Evolutionary conservation across 2,329 filamentous ascomycete genomes (phyloP).

Genomic region (Akanthomyces muscarius): DNA sequence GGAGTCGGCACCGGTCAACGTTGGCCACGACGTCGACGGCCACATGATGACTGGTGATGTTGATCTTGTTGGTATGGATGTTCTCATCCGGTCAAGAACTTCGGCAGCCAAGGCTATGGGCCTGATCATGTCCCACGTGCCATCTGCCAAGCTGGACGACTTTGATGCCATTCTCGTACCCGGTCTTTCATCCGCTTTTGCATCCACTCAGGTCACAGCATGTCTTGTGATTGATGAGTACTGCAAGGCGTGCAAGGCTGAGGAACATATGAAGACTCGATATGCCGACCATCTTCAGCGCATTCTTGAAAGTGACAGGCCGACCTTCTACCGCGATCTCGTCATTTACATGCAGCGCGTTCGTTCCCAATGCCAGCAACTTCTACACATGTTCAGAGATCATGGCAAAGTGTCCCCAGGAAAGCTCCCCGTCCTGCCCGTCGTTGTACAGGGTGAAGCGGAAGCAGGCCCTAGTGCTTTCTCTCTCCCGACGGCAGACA

Average conservation of each 20-base stretch:
- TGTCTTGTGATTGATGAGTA: slow-evolving; percentile 87
- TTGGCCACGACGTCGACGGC: slow-evolving; percentile 93
- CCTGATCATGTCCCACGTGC: slow-evolving; percentile 73
- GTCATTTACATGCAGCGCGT: slow-evolving; percentile 86
- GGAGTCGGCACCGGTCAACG: slow-evolving; percentile 55
- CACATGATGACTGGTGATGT: slow-evolving; percentile 98
- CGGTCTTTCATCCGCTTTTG: slow-evolving; percentile 67
- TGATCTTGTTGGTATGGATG: slow-evolving; percentile 86
- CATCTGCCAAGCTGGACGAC: slow-evolving; percentile 55
- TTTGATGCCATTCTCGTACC: slow-evolving; percentile 64
- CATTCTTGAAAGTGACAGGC: slow-evolving; percentile 78
- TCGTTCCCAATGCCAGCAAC: slow-evolving; percentile 83
- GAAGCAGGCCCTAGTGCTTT: slow-evolving; percentile 92
- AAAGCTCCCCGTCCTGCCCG: slow-evolving; percentile 75
- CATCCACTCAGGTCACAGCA: slow-evolving; percentile 80
- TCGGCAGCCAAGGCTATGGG: slow-evolving; percentile 83
- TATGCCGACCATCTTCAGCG: slow-evolving; percentile 65
- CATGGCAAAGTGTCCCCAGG: slow-evolving; percentile 74
- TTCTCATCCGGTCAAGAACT: slow-evolving; percentile 84
- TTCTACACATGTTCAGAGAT: slow-evolving; percentile 88
- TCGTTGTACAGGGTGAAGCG: slow-evolving; percentile 88
- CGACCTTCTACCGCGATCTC: slow-evolving; percentile 80
- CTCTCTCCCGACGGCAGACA: slow-evolving; percentile 81
- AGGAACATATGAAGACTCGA: slow-evolving; percentile 38
- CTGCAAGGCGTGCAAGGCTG: slow-evolving; percentile 54